phyloP scores from a whole-genome alignment of 306 rosid species.

The Biancaea sappan region DNA sequence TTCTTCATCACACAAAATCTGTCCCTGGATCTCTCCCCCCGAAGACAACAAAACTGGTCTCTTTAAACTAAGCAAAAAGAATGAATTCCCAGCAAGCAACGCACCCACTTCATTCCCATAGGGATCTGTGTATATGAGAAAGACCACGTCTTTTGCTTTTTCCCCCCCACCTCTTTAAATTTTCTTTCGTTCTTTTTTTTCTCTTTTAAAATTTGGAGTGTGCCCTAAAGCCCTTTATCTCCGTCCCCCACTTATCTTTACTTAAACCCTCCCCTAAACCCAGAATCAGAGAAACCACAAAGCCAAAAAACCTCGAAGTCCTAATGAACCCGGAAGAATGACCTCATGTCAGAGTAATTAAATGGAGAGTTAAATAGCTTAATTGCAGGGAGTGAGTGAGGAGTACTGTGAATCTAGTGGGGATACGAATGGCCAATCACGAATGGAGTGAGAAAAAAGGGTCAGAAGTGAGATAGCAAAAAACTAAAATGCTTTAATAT shows the following conservation, averaged over 20 bases:
- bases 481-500: slow-evolving; percentile 38
- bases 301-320: slow-evolving; percentile 20
- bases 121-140: slow-evolving; percentile 94
- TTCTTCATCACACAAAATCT: slow-evolving; percentile 7
- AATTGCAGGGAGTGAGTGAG: slow-evolving; percentile 29
- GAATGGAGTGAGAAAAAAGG: background rate
- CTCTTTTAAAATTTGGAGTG: background rate
- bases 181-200: background rate
- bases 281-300: slow-evolving; percentile 25
- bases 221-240: background rate
- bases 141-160: slow-evolving; percentile 56
- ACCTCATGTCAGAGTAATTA: slow-evolving; percentile 14
- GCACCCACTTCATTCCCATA: slow-evolving; percentile 81
- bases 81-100: slow-evolving; percentile 60
- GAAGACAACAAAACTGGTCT: slow-evolving; percentile 56
- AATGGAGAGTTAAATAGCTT: slow-evolving; percentile 27
- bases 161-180: too few species aligned
- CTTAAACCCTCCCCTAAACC: slow-evolving; percentile 54
- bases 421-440: slow-evolving; percentile 8
- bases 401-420: slow-evolving; percentile 38
- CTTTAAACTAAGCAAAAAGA: slow-evolving; percentile 86
- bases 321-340: background rate
- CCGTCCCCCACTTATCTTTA: background rate
- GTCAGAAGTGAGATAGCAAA: slow-evolving; percentile 21
- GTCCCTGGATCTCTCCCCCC: slow-evolving; percentile 25